Evolutionary conservation across 148 eudicot species (phyloP), one percentile per base, ranked within the genome.

Genomic region (Amaranthus hypochondriacus): DNA sequence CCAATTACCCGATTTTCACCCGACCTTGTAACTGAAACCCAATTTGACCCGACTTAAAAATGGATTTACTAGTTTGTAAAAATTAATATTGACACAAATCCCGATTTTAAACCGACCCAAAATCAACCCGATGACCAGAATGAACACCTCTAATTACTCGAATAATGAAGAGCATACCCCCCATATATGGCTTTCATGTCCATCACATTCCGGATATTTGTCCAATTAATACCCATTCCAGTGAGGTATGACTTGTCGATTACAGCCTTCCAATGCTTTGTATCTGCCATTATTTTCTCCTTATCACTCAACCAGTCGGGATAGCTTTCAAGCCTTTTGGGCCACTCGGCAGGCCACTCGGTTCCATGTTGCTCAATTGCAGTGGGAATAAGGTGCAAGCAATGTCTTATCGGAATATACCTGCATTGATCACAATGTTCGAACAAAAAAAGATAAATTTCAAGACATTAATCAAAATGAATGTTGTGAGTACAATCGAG

Each of bases 261-360:
- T 75, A 88, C 73, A 74, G 92, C 81, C 76, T 89, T 88, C 99
- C 99, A 96, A 81, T 86, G 97, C 50, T 80, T 83, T 52, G 87
- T 86, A 44, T 96, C 97, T 18, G 92, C 89, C 69, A 81, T 82
- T 58, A 96, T 82, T 77, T 89, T 89, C 67, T 90, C 96, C 79
- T 85, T 89, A 74, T 89, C 86, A 73, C 75, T 86, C 83, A 90
- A 81, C 99, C 99, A 96, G 58, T 92, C 97, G 2, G 99, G 97
- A 78, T 80, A 92, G 50, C 84, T 96, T 77, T 86, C 82, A 73
- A 96, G 96, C 87, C 99, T 89, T 69, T 83, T 81, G 11, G 99
- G 99, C 99, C 99, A 96, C 84, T 90, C 96, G 74, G 89, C 89
- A 49, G 99, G 99, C 97, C 99, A 92, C 82, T 96, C 97, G 4